phyloP scores from a whole-genome alignment of 345 rosid species.

The Syzygium oleosum region DNA sequence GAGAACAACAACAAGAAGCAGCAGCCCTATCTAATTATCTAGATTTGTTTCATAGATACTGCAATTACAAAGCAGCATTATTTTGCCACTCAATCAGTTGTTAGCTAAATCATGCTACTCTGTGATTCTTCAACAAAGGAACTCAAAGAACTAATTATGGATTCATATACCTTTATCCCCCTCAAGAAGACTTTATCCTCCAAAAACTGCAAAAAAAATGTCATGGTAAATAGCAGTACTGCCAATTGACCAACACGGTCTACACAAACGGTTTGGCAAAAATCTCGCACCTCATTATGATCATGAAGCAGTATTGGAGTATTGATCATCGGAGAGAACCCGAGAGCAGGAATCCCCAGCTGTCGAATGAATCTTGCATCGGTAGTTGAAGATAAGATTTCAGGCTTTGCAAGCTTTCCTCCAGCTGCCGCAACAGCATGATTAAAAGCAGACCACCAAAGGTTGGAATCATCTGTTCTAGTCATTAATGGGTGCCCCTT shows the following conservation, averaged over 20 bases:
- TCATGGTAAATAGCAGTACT: not conserved
- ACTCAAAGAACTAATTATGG: constrained; percentile 55
- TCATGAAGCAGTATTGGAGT: constrained; percentile 84
- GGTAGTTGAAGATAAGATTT: constrained; percentile 82
- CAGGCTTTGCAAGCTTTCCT: constrained; percentile 74
- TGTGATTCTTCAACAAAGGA: constrained; percentile 39
- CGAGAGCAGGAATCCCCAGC: constrained; percentile 67
- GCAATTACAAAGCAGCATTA: not conserved
- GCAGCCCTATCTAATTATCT: not conserved
- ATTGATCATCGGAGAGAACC: constrained; percentile 84
- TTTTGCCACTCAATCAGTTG: not conserved
- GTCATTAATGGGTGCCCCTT: constrained; percentile 63
- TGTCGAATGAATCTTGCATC: constrained; percentile 63
- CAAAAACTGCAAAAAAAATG: constrained; percentile 37
- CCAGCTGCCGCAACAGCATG: constrained; percentile 64
- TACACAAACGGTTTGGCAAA: not conserved
- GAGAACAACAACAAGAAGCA: not conserved
- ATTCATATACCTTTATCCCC: constrained; percentile 78
- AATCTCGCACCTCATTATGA: constrained; percentile 64
- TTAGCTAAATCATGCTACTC: constrained; percentile 3
- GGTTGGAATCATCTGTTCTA: constrained; percentile 60
- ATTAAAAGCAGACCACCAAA: constrained; percentile 84
- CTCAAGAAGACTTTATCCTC: constrained; percentile 58
- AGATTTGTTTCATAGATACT: not conserved
- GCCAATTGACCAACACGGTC: not conserved